phyloP scores from a whole-genome alignment of 805 yeast species.

The Maudiozyma turicensis region DNA sequence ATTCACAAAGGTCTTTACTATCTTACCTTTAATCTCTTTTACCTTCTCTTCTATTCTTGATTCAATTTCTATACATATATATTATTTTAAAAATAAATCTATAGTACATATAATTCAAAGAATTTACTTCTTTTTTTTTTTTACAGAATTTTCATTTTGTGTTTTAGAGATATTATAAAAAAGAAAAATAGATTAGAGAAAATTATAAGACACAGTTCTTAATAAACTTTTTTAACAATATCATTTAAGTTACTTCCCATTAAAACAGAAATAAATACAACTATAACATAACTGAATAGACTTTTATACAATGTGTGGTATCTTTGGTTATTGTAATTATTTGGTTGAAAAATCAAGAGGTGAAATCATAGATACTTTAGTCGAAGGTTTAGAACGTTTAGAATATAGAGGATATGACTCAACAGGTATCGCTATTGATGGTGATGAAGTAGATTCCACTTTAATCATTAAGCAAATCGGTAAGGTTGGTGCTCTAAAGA shows the following conservation, averaged over 20 bases:
- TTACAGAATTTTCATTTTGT: too few relatives aligned
- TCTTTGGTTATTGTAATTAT: slow-evolving; percentile 95
- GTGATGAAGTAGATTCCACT: slow-evolving; percentile 64
- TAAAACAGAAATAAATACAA: background rate
- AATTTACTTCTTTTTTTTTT: too few relatives aligned
- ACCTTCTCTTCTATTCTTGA: too few relatives aligned
- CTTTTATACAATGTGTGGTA: slow-evolving; percentile 59
- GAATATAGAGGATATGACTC: slow-evolving; percentile 99
- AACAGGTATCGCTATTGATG: slow-evolving; percentile 92
- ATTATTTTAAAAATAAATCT: too few relatives aligned
- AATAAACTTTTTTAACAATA: too few relatives aligned
- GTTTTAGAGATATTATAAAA: too few relatives aligned
- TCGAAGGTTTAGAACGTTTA: slow-evolving; percentile 78
- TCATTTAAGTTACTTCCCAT: background rate
- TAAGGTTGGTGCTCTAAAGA: slow-evolving; percentile 74
- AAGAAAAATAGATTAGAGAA: too few relatives aligned
- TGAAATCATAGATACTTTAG: slow-evolving; percentile 78
- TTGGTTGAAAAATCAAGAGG: slow-evolving; percentile 87
- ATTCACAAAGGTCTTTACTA: too few relatives aligned
- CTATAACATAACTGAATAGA: background rate
- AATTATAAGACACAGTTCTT: too few relatives aligned
- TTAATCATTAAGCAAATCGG: slow-evolving; percentile 78
- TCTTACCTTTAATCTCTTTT: too few relatives aligned
- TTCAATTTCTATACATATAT: too few relatives aligned
- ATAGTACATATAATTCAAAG: too few relatives aligned